phyloP scores from a whole-genome alignment of 495 filamentous ascomycete species.

The Symbiotaphrina buchneri region DNA sequence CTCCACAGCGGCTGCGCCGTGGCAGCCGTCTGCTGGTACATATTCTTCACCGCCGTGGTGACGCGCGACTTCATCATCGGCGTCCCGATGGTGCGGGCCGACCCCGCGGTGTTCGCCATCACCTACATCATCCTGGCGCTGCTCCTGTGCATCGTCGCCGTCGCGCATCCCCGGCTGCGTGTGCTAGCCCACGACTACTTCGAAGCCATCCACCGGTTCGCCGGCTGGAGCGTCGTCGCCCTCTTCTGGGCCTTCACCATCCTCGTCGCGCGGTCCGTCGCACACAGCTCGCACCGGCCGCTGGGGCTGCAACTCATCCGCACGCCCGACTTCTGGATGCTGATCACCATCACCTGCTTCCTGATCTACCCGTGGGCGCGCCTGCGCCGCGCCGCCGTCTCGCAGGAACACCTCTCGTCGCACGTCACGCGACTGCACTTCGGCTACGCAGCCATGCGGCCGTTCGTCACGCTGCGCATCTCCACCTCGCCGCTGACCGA shows the following conservation, averaged over 20 bases:
- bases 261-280: constrained; percentile 6
- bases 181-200: constrained; percentile 31
- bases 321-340: constrained; percentile 46
- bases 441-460: constrained; percentile 22
- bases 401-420: constrained; percentile 36
- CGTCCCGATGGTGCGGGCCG: constrained; percentile 1
- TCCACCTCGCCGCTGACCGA: constrained; percentile 40
- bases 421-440: constrained; percentile 58
- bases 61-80: constrained; percentile 2
- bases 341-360: constrained; percentile 31
- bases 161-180: constrained; percentile 22
- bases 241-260: constrained; percentile 32
- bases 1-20: constrained; percentile 52
- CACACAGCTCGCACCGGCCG: constrained; percentile 2
- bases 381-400: constrained; percentile 33
- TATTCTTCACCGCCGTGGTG: constrained; percentile 22
- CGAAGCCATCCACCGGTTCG: constrained; percentile 42
- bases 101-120: constrained; percentile 1
- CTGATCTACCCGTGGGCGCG: constrained; percentile 47
- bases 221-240: constrained; percentile 34
- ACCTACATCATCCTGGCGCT: constrained; percentile 6
- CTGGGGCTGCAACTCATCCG: constrained; percentile 20
- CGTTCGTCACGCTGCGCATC: constrained; percentile 22
- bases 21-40: constrained; percentile 47
- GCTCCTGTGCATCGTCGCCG: constrained; percentile 18